Evolutionary conservation across 306 rosid genomes (phyloP), one percentile per base, ranked within the genome.

Genomic region (Inga oerstediana): DNA sequence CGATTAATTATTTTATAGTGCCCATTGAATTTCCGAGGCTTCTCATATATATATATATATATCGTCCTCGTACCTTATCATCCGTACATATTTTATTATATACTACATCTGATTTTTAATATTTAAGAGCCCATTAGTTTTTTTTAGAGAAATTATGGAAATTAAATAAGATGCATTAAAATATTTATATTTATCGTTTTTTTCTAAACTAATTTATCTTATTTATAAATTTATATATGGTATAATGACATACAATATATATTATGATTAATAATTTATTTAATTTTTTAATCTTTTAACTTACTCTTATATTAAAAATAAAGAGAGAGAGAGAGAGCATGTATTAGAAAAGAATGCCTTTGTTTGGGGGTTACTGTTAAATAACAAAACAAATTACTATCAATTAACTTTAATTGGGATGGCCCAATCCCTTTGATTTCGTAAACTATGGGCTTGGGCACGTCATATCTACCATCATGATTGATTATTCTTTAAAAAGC

Each of bases 31-130:
- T 54, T 54, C 24, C 22, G 19, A 19, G 61, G 52, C 52, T 46
- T 46, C 4, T 46, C 16, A 46, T 13, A 3, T 12, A 39, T 7
- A 39, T 2, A 16, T 45, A 7, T 43, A 7, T 6, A 43, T 0
- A 49, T 27, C 79, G 58, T 72, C 82, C 87, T 56, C 27, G 85
- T 83, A 84, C 91, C 82, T 80, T 86, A 88, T 86, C 88, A 80
- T 34, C 73, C 34, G 20, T 58, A 68, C 59, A 69, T 85, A 48
- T 65, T 80, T 80, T 66, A 83, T 83, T 19, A 77, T 72, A 10
- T 12, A 77, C 12, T 48, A 4, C 20, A 20, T 49, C 20, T 3
- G 4, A 1, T 14, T 5, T 0, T 49, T 12, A 49, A 3, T 49
- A 14, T 3, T 0, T 4, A 15, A 49, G 7, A 49, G 0, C 2